Evolutionary conservation across 2,329 filamentous ascomycete genomes (phyloP), one percentile per base, ranked within the genome.

Genomic region (Fusarium graminum): DNA sequence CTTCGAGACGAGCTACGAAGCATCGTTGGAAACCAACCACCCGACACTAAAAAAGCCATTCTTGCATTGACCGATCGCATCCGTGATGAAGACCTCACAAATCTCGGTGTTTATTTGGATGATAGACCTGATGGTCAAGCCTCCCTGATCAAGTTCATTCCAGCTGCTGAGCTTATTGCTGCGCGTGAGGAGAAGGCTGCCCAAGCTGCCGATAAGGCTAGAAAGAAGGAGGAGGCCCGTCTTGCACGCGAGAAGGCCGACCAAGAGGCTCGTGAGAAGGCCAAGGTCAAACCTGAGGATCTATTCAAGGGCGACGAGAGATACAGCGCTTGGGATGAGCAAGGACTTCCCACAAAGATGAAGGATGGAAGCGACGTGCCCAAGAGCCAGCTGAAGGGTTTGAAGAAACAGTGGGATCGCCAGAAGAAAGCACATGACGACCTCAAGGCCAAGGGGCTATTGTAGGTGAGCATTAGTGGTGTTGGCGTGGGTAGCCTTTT

Each of bases 341-440:
- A 94, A 57, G 94, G 94, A 0, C 64, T 97, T 65, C 94, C 94
- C 3, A 91, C 86, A 0, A 92, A 89, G 79, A 87, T 93, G 75
- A 88, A 87, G 63, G 88, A 92, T 30, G 93, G 93, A 0, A 89
- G 88, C 62, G 92, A 96, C 69, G 83, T 97, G 36, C 86, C 92
- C 6, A 97, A 97, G 83, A 91, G 86, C 60, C 86, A 88, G 74
- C 74, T 80, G 49, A 97, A 97, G 85, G 94, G 92, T 81, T 78
- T 97, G 70, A 89, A 84, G 80, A 97, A 97, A 83, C 90, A 93
- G 55, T 97, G 92, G 92, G 91, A 96, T 71, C 89, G 85, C 75
- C 94, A 97, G 81, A 95, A 93, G 84, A 96, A 94, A 84, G 77
- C 86, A 59, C 90, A 94, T 76, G 90, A 94, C 65, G 87, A 89